Conservation (phyloP, 345 rosid species). For the Atalantia buxifolia region DNA sequence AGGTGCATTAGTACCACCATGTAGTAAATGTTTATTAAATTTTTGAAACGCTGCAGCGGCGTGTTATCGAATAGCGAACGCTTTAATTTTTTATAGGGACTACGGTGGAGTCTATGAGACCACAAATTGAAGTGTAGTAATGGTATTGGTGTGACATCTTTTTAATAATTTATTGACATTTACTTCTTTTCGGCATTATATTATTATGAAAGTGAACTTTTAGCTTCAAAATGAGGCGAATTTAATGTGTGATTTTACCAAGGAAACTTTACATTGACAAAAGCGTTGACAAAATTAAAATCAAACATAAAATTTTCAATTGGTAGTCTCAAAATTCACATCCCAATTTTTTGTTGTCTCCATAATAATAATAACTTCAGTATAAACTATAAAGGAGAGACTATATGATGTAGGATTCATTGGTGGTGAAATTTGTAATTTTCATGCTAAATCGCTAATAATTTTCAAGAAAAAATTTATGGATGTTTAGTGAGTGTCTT, state of each 20-base stretch:
- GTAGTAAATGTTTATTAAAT: not conserved
- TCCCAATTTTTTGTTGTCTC: too few relatives aligned
- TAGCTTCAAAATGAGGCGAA: not conserved
- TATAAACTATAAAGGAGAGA: too few relatives aligned
- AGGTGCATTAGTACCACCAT: not conserved
- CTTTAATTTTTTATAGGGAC: not conserved
- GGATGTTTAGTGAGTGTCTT: too few relatives aligned
- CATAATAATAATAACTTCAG: too few relatives aligned
- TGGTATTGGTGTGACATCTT: not conserved
- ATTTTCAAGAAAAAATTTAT: too few relatives aligned
- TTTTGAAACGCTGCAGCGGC: not conserved
- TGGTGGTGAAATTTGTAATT: too few relatives aligned
- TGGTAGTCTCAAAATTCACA: too few relatives aligned
- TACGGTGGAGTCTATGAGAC: not conserved
- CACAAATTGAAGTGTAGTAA: not conserved
- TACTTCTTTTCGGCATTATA: not conserved
- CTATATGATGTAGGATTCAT: too few relatives aligned
- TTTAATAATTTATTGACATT: not conserved
- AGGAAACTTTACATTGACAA: not conserved
- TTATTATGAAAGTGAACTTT: not conserved
- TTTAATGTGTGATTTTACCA: not conserved
- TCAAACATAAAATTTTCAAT: too few relatives aligned
- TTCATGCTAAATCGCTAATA: too few relatives aligned
- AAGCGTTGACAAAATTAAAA: not conserved
- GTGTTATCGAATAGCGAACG: not conserved